Conservation (phyloP, 768 basidiomycete species). For the Xerocomus spinulosus region DNA sequence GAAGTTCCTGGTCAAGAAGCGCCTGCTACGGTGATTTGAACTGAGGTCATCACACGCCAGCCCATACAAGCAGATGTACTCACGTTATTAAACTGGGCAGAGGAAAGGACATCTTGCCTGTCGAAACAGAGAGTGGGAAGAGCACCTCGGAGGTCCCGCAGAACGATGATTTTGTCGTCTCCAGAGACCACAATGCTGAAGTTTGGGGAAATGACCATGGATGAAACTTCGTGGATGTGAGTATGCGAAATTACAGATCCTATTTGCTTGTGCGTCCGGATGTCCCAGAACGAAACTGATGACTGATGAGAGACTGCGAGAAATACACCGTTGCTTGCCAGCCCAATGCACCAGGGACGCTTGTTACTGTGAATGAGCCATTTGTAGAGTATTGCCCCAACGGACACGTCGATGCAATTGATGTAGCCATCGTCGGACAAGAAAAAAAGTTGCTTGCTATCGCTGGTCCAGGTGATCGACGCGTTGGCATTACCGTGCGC, state of each 20-base stretch:
- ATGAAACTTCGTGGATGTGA: neutral
- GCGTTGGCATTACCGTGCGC: too few relatives aligned
- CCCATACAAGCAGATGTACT: too few relatives aligned
- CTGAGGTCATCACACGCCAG: too few relatives aligned
- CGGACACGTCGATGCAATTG: neutral
- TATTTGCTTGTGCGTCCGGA: neutral
- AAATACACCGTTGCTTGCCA: neutral
- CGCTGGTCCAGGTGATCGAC: slow-evolving; percentile 1
- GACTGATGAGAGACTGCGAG: neutral
- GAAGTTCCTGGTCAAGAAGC: neutral
- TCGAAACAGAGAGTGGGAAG: too few relatives aligned
- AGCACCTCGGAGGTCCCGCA: neutral
- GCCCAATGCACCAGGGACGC: neutral
- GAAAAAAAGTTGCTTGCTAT: neutral
- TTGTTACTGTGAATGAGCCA: neutral
- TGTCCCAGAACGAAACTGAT: slow-evolving; percentile 8
- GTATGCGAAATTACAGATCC: slow-evolving; percentile 2
- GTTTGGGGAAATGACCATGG: slow-evolving; percentile 1
- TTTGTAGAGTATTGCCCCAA: neutral
- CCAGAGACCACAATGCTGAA: slow-evolving; percentile 2
- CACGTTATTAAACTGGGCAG: slow-evolving; percentile 3
- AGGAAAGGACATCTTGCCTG: too few relatives aligned
- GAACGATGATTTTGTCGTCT: neutral
- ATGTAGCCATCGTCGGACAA: neutral
- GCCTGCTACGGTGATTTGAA: too few relatives aligned